Percentiles rank a stretch among this genome's conserved stretches.
Evolutionary conservation across 306 rosid genomes (phyloP).

Genomic region (Malus asiatica): DNA sequence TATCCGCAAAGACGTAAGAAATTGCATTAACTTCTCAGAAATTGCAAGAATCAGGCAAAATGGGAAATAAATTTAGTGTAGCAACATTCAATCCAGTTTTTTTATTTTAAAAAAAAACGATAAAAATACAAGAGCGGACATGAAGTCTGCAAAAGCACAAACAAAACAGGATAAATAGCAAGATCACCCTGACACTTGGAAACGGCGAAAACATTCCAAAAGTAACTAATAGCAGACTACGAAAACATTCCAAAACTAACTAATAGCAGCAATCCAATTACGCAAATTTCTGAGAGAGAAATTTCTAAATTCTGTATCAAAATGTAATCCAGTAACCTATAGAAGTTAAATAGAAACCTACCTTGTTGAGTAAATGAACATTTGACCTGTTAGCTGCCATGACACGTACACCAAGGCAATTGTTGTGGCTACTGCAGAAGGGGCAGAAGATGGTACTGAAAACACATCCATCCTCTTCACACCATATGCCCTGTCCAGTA

Average conservation of each 20-base stretch:
- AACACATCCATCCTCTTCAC: conserved; percentile 83
- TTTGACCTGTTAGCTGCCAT: conserved; percentile 72
- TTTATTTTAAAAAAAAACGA: too few species aligned
- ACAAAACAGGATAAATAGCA: too few species aligned
- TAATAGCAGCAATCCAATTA: too few species aligned
- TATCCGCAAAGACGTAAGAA: background rate
- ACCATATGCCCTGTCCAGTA: conserved; percentile 60
- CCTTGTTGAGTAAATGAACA: conserved; percentile 71
- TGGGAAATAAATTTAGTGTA: background rate
- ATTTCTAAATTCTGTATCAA: too few species aligned
- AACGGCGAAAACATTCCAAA: too few species aligned
- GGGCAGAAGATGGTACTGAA: conserved; percentile 65
- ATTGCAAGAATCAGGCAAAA: background rate
- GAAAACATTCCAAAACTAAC: too few species aligned
- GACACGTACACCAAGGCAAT: conserved; percentile 67
- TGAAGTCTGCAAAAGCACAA: too few species aligned
- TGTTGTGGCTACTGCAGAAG: conserved; percentile 47
- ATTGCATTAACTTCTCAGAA: too few species aligned
- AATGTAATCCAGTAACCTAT: background rate
- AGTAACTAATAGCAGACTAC: too few species aligned
- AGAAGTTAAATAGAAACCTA: conserved; percentile 6
- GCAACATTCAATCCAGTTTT: background rate
- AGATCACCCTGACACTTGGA: too few species aligned
- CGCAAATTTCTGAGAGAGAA: too few species aligned
- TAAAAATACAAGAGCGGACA: too few species aligned